Percentiles rank a stretch among this genome's conserved stretches.
phyloP scores from a whole-genome alignment of 257 asterid species.

The Anisodus acutangulus region DNA sequence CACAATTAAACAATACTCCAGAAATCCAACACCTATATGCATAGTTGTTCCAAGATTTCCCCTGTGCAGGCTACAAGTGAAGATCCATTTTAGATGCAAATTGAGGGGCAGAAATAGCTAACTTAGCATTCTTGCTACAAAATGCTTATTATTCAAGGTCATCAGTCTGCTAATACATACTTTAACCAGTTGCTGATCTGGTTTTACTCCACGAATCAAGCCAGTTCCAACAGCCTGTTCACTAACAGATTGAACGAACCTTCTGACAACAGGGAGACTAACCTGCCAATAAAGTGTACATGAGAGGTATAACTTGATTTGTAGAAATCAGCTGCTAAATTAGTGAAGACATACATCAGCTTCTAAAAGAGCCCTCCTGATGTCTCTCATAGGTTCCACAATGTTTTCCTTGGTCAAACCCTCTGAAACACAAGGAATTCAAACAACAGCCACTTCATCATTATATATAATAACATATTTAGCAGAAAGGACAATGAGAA shows the following conservation, averaged over 20 bases:
- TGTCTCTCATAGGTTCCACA: slow-evolving; percentile 95
- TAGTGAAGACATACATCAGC: slow-evolving; percentile 73
- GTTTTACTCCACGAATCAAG: slow-evolving; percentile 86
- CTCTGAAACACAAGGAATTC: slow-evolving; percentile 53
- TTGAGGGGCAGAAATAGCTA: background rate
- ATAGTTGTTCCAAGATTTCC: background rate
- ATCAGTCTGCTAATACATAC: slow-evolving; percentile 43
- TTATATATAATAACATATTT: slow-evolving; percentile 5
- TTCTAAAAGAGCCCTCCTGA: slow-evolving; percentile 92
- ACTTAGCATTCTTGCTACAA: background rate
- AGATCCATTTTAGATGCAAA: background rate
- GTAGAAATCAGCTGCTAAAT: slow-evolving; percentile 23
- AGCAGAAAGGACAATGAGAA: background rate
- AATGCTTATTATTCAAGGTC: background rate
- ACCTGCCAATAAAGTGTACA: slow-evolving; percentile 57
- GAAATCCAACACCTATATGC: background rate
- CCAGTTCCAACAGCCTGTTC: slow-evolving; percentile 95
- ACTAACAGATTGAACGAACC: slow-evolving; percentile 88
- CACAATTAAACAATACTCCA: background rate
- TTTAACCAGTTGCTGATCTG: slow-evolving; percentile 98
- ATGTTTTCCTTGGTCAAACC: slow-evolving; percentile 94
- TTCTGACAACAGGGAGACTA: slow-evolving; percentile 96
- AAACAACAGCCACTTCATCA: background rate
- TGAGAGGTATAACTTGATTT: background rate
- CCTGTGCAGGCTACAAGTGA: background rate